Evolutionary conservation across 1,284 basidiomycete genomes (phyloP).

Genomic region (Malassezia pachydermatis): DNA sequence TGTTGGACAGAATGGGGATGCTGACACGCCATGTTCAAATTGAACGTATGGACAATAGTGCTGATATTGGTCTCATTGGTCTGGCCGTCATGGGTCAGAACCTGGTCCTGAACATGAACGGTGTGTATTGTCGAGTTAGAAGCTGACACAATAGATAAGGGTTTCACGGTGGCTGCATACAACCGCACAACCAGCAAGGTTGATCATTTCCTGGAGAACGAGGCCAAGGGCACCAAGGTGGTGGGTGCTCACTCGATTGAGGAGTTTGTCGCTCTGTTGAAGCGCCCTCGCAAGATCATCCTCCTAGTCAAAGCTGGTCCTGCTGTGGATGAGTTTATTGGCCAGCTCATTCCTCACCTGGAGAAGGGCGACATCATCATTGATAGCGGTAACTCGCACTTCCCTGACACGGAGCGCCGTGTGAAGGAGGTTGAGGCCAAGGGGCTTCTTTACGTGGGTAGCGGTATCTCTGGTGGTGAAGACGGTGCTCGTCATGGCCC

Average conservation of each 20-base stretch:
- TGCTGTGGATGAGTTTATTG: slow-evolving; percentile 57
- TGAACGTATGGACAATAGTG: slow-evolving; percentile 27
- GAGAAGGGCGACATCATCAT: slow-evolving; percentile 83
- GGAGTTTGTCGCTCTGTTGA: slow-evolving; percentile 61
- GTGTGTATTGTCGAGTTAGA: slow-evolving; percentile 18
- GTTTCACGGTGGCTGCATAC: slow-evolving; percentile 89
- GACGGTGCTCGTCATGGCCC: slow-evolving; percentile 96
- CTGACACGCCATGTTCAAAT: slow-evolving; percentile 6
- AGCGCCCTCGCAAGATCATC: slow-evolving; percentile 66
- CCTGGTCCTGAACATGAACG: slow-evolving; percentile 49
- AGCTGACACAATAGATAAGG: slow-evolving; percentile 61
- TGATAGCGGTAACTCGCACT: slow-evolving; percentile 98
- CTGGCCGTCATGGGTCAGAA: slow-evolving; percentile 48
- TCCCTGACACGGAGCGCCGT: slow-evolving; percentile 94
- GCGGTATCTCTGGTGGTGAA: slow-evolving; percentile 98
- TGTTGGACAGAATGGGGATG: not conserved
- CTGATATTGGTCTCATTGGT: slow-evolving; percentile 48
- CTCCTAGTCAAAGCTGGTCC: slow-evolving; percentile 71
- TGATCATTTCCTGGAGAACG: slow-evolving; percentile 84
- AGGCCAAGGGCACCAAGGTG: slow-evolving; percentile 95
- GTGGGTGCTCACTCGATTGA: slow-evolving; percentile 87
- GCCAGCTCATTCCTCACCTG: slow-evolving; percentile 54
- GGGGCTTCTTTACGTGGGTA: slow-evolving; percentile 92
- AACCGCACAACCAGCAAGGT: slow-evolving; percentile 97
- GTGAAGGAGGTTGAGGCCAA: slow-evolving; percentile 83